Percentiles rank a stretch among this genome's conserved stretches.
Evolutionary conservation across 768 basidiomycete genomes (phyloP).

Genomic region (Hericium rajendrae): DNA sequence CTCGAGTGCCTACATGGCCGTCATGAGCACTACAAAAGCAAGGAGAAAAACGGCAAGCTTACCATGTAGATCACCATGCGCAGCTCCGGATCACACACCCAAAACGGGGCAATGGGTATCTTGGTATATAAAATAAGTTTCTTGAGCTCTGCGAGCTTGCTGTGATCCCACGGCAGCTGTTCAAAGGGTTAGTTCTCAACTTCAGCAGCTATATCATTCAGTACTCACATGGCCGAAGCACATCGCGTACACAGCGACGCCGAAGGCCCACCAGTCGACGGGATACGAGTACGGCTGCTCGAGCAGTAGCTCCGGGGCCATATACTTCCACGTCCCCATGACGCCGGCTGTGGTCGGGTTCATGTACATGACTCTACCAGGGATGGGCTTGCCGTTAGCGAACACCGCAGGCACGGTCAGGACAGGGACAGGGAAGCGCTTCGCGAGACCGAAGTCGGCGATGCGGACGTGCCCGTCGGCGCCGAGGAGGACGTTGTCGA

Average conservation of each 20-base stretch:
- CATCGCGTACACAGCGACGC: conserved; percentile 9
- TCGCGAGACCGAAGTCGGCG: conserved; percentile 70
- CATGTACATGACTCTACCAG: not conserved
- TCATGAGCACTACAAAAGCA: not conserved
- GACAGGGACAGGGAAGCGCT: conserved; percentile 2
- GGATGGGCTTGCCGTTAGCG: not conserved
- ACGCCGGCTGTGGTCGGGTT: conserved; percentile 1
- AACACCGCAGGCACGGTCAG: not conserved
- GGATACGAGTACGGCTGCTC: conserved; percentile 8
- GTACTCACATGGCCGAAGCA: conserved; percentile 4
- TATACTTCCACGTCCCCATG: conserved; percentile 11
- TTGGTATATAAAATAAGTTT: not conserved
- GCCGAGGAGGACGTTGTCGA: conserved; percentile 89
- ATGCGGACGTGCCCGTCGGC: conserved; percentile 84
- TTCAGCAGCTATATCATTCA: no score
- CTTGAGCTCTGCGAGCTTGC: not conserved
- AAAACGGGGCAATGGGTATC: not conserved
- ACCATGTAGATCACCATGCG: not conserved
- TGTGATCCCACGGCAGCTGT: not conserved
- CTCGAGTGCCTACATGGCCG: not conserved
- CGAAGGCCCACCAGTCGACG: conserved; percentile 12
- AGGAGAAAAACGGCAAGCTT: not conserved
- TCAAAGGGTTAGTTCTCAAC: no score
- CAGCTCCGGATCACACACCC: not conserved
- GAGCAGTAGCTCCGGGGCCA: conserved; percentile 11